Percentiles rank a stretch among this genome's conserved stretches.
Conservation (phyloP, 768 basidiomycete species). For the Pleurotus cornucopiae region DNA sequence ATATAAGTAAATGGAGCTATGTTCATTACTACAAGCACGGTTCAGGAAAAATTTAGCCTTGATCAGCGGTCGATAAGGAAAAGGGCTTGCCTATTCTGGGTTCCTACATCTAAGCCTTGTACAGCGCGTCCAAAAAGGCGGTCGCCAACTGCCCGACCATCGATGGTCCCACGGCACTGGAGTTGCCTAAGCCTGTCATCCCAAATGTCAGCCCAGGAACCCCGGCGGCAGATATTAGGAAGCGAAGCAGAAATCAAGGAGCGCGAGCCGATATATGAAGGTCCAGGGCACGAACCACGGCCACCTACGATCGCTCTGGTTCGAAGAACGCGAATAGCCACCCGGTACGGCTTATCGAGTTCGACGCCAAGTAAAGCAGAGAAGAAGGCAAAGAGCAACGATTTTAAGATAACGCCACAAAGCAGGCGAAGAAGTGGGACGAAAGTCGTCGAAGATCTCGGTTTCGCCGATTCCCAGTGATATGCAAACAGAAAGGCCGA, state of each 20-base stretch:
- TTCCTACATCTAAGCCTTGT: slow-evolving; percentile 55
- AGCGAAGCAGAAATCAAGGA: not conserved
- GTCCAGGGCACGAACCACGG: no score
- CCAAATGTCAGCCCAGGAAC: not conserved
- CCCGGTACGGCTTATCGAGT: not conserved
- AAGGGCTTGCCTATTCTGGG: not conserved
- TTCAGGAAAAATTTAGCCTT: not conserved
- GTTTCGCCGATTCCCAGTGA: not conserved
- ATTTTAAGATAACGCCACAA: not conserved
- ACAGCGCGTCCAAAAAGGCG: slow-evolving; percentile 79
- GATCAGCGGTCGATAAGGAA: not conserved
- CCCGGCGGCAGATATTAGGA: not conserved
- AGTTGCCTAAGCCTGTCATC: slow-evolving; percentile 68
- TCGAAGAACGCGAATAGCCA: not conserved
- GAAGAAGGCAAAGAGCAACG: not conserved
- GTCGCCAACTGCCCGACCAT: slow-evolving; percentile 76
- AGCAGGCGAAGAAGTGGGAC: not conserved
- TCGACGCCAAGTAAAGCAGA: not conserved
- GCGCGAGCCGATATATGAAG: not conserved
- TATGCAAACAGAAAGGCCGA: not conserved
- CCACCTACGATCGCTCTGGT: not conserved
- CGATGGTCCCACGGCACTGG: slow-evolving; percentile 75
- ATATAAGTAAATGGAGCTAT: not conserved
- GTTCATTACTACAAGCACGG: not conserved
- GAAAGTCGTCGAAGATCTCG: not conserved